These are phyloP conservation scores for Boletus sp. DNA, from an alignment of 768 basidiomycete genomes.

Conservation along the genomic window DNA sequence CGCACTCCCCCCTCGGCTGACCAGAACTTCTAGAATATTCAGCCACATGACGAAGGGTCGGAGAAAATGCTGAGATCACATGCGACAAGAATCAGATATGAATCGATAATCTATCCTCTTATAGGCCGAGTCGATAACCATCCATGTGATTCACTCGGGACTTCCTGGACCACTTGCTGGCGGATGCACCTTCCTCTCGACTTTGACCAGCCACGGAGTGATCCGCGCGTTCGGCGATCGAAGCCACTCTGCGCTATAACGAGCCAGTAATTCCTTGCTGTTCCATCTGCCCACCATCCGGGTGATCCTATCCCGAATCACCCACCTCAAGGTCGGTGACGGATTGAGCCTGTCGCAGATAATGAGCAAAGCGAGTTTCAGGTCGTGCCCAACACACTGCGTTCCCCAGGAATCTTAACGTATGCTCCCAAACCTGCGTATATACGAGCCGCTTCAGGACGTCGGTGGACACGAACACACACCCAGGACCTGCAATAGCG, in stretches of 20 bases:
- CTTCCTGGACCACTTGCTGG: background rate
- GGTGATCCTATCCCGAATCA: background rate
- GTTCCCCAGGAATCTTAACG: background rate
- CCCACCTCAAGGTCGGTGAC: background rate
- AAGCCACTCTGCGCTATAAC: background rate
- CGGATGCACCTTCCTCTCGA: background rate
- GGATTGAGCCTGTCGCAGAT: background rate
- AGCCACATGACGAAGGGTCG: background rate
- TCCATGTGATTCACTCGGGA: background rate
- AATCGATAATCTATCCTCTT: background rate
- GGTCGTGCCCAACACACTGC: background rate
- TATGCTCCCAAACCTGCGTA: background rate
- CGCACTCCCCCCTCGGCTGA: background rate
- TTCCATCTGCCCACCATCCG: background rate
- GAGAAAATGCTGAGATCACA: background rate
- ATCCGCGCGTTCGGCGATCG: background rate
- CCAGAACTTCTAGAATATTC: background rate
- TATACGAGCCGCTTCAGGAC: background rate
- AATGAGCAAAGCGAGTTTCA: background rate
- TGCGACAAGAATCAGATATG: background rate
- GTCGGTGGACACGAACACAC: background rate
- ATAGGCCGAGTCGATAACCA: background rate
- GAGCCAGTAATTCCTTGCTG: background rate
- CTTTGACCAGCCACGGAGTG: background rate
- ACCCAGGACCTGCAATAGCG: conserved; percentile 39